These are phyloP conservation scores for Globisporangium camurandrum DNA, from an alignment of 352 stramenopile genomes.

Conservation along the genomic window DNA sequence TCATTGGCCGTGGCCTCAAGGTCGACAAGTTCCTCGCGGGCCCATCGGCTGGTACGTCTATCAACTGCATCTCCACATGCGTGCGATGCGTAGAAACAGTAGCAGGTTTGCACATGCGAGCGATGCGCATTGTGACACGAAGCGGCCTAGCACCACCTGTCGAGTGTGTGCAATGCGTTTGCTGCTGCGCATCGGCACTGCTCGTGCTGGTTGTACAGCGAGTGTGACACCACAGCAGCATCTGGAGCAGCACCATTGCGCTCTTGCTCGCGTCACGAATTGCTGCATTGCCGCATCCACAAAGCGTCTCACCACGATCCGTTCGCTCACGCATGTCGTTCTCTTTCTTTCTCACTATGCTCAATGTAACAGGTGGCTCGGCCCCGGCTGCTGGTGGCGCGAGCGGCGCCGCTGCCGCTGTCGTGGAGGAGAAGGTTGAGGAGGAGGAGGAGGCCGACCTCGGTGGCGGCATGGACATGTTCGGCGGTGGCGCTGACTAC, in stretches of 20 bases:
- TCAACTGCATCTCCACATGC: too few relatives aligned
- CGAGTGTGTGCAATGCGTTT: too few relatives aligned
- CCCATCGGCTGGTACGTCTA: slow-evolving; percentile 75
- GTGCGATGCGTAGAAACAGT: too few relatives aligned
- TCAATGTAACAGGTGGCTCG: slow-evolving; percentile 28
- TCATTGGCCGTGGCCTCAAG: slow-evolving; percentile 72
- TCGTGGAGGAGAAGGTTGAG: slow-evolving; percentile 62
- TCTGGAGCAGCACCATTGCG: too few relatives aligned
- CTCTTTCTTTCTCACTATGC: slow-evolving; percentile 7
- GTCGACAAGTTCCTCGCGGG: slow-evolving; percentile 86
- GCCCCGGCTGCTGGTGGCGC: slow-evolving; percentile 42
- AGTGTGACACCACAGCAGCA: too few relatives aligned
- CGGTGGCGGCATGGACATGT: slow-evolving; percentile 83
- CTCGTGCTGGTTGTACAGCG: too few relatives aligned
- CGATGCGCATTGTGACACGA: too few relatives aligned
- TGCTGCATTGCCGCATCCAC: background rate
- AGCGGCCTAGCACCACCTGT: too few relatives aligned
- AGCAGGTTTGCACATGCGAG: too few relatives aligned
- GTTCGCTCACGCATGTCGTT: slow-evolving; percentile 2
- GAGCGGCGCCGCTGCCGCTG: slow-evolving; percentile 32
- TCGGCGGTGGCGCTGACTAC: slow-evolving; percentile 82
- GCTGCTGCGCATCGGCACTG: too few relatives aligned
- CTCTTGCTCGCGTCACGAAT: background rate
- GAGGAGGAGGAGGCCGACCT: slow-evolving; percentile 86
- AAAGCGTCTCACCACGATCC: background rate